phyloP scores from a whole-genome alignment of 2,329 filamentous ascomycete species.

The Exophiala viscosa region DNA sequence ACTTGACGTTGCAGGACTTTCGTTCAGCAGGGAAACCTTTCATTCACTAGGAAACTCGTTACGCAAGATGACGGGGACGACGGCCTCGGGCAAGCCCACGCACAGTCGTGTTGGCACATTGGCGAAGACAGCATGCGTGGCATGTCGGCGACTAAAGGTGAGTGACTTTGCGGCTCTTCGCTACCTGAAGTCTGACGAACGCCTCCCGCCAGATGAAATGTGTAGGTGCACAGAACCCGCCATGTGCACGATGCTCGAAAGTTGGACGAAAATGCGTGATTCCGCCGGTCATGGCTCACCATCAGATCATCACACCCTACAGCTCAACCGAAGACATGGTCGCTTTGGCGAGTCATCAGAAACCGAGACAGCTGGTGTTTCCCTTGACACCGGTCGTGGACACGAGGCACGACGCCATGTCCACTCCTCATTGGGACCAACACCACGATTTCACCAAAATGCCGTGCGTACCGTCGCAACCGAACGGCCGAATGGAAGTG shows the following conservation, averaged over 20 bases:
- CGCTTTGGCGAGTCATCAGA: neutral
- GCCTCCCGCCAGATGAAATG: constrained; percentile 7
- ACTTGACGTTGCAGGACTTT: too few species aligned
- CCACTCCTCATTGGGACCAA: neutral
- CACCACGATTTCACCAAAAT: neutral
- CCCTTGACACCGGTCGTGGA: neutral
- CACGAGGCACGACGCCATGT: neutral
- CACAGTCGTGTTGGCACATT: constrained; percentile 7
- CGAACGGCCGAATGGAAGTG: neutral
- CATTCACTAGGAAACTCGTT: too few species aligned
- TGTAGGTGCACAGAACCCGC: constrained; percentile 5
- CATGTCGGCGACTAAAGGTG: constrained; percentile 10
- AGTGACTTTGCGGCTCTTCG: neutral
- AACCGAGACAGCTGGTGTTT: constrained; percentile 1
- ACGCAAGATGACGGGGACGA: neutral
- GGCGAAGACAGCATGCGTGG: constrained; percentile 8
- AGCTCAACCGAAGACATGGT: constrained; percentile 5
- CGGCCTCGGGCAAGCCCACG: neutral
- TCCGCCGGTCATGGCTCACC: neutral
- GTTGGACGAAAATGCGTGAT: constrained; percentile 8
- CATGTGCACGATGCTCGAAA: constrained; percentile 6
- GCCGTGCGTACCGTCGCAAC: neutral
- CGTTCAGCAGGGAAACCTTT: too few species aligned
- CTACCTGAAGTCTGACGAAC: neutral
- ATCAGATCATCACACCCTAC: neutral